Percentiles rank a stretch among this genome's conserved stretches.
These are phyloP conservation scores for Epichloe bromicola DNA, from an alignment of 2,329 filamentous ascomycete species.

Conservation along the genomic window DNA sequence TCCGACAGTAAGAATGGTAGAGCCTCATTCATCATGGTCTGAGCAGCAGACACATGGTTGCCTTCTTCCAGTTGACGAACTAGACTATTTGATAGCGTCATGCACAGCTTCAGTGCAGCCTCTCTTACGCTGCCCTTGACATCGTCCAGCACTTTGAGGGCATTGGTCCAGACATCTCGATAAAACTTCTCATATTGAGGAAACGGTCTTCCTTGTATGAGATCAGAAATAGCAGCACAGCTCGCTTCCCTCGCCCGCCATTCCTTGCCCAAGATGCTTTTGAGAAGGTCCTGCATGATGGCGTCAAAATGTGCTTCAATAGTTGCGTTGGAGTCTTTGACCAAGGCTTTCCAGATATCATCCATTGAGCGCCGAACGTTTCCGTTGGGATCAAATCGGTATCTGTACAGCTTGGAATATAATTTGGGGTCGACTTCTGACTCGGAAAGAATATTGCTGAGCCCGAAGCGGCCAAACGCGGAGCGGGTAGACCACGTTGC, in stretches of 20 bases:
- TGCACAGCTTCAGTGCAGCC: slow-evolving; percentile 70
- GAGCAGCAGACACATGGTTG: slow-evolving; percentile 54
- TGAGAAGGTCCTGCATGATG: slow-evolving; percentile 78
- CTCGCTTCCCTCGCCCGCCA: slow-evolving; percentile 91
- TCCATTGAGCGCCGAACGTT: slow-evolving; percentile 95
- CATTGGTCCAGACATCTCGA: slow-evolving; percentile 69
- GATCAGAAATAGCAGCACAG: slow-evolving; percentile 76
- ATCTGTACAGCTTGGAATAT: slow-evolving; percentile 88
- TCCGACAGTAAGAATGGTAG: slow-evolving; percentile 83
- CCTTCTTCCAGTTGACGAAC: slow-evolving; percentile 77
- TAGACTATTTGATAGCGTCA: slow-evolving; percentile 71
- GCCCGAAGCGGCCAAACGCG: slow-evolving; percentile 84
- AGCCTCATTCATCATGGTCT: slow-evolving; percentile 71
- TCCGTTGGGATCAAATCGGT: slow-evolving; percentile 86
- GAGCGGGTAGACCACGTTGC: slow-evolving; percentile 96
- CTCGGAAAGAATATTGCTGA: slow-evolving; percentile 84
- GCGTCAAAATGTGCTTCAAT: slow-evolving; percentile 74
- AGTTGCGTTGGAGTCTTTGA: slow-evolving; percentile 69
- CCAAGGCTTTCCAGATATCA: slow-evolving; percentile 92
- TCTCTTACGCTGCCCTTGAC: slow-evolving; percentile 83
- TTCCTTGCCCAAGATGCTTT: slow-evolving; percentile 76
- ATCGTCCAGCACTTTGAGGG: slow-evolving; percentile 88
- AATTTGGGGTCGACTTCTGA: slow-evolving; percentile 83
- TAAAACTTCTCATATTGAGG: slow-evolving; percentile 74
- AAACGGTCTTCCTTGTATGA: slow-evolving; percentile 69